phyloP scores from a whole-genome alignment of 805 yeast species.

The Hanseniaspora mollemarum region DNA sequence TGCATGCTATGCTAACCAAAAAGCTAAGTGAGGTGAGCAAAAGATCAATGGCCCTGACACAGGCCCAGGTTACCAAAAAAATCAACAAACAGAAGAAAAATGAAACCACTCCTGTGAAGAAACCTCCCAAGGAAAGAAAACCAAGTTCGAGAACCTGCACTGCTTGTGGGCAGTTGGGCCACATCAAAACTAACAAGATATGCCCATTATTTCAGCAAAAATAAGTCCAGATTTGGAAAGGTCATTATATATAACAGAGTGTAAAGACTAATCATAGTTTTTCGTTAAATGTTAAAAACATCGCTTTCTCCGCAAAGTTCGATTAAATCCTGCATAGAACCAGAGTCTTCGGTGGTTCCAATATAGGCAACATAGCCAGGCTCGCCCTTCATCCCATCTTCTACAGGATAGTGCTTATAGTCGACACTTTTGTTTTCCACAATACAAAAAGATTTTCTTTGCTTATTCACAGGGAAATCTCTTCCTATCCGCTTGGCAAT shows the following conservation, averaged over 20 bases:
- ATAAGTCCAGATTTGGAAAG: not conserved
- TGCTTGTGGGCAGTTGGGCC: constrained; percentile 91
- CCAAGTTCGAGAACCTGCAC: constrained; percentile 63
- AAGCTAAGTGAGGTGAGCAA: constrained; percentile 40
- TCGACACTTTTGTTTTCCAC: constrained; percentile 26
- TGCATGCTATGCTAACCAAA: constrained; percentile 65
- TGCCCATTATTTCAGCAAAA: constrained; percentile 68
- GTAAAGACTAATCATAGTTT: not conserved
- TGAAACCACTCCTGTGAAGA: constrained; percentile 38
- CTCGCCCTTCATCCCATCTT: constrained; percentile 26
- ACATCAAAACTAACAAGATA: constrained; percentile 74
- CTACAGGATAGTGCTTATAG: constrained; percentile 28
- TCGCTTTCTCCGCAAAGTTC: constrained; percentile 24
- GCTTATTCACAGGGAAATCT: constrained; percentile 32
- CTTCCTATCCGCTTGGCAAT: constrained; percentile 33
- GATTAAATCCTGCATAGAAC: constrained; percentile 17
- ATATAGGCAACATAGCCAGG: constrained; percentile 31
- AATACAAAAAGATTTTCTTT: constrained; percentile 31
- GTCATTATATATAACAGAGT: not conserved
- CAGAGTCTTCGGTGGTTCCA: constrained; percentile 24
- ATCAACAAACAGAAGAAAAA: constrained; percentile 17
- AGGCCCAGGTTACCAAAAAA: constrained; percentile 30
- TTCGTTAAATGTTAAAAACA: constrained; percentile 23
- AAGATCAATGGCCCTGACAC: constrained; percentile 11
- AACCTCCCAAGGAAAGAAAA: constrained; percentile 53